Conservation (phyloP, 192 early-diverging fungal genomes). For the Cladochytrium replicatum region DNA sequence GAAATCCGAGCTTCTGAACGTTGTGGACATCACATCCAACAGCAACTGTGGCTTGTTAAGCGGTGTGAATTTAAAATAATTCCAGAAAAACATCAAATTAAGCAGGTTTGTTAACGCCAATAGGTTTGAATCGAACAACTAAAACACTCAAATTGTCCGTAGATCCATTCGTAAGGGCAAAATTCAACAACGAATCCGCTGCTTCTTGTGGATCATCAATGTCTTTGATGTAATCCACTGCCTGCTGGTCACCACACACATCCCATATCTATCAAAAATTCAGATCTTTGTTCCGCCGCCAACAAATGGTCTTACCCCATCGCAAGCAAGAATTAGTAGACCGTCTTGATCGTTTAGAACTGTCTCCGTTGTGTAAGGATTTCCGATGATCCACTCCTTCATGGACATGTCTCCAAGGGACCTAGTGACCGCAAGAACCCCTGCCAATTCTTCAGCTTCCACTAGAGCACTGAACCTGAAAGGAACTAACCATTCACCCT, state of each 20-base stretch:
- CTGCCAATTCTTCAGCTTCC: no score
- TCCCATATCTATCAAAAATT: constrained; percentile 76
- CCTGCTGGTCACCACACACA: constrained; percentile 90
- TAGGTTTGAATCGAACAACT: constrained; percentile 27
- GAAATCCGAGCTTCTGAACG: constrained; percentile 14
- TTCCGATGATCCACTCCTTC: constrained; percentile 94
- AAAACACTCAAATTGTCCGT: constrained; percentile 93
- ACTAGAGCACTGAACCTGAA: no score
- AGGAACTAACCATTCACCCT: constrained; percentile 96
- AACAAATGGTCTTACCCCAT: constrained; percentile 69
- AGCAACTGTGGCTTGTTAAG: no score
- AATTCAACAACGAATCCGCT: constrained; percentile 64
- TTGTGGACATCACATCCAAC: no score
- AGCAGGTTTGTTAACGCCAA: no score
- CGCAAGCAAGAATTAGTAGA: constrained; percentile 90
- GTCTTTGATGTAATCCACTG: constrained; percentile 77
- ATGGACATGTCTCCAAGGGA: constrained; percentile 90
- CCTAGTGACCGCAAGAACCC: constrained; percentile 91
- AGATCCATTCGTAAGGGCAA: constrained; percentile 85
- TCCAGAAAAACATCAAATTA: no score
- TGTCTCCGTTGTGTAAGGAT: constrained; percentile 92
- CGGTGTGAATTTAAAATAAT: no score
- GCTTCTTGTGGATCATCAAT: constrained; percentile 66
- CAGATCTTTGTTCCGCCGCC: neutral
- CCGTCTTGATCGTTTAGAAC: constrained; percentile 60